phyloP scores from a whole-genome alignment of 2,329 filamentous ascomycete genomes.

The Fusarium tjaetaba region DNA sequence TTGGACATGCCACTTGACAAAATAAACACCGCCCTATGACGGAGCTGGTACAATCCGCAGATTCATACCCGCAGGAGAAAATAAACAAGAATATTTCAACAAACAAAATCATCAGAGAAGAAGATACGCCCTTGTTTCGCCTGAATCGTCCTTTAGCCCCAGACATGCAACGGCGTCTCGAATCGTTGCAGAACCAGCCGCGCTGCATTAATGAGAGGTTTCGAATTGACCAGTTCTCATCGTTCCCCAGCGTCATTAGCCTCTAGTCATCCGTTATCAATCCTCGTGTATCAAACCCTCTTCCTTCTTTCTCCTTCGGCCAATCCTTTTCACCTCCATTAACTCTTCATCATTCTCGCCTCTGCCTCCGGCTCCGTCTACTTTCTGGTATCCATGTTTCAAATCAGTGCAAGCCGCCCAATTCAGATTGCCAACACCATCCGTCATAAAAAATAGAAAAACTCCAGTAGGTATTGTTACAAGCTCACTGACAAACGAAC shows the following conservation, averaged over 20 bases:
- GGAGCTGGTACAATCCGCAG: conserved; percentile 7
- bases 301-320: conserved; percentile 1
- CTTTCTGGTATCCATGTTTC: conserved; percentile 33
- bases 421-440: conserved; percentile 41
- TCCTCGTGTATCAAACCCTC: conserved; percentile 25
- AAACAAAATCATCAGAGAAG: conserved; percentile 16
- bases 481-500: conserved; percentile 41
- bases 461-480: conserved; percentile 41
- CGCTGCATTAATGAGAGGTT: conserved; percentile 13
- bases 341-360: conserved; percentile 9
- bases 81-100: background rate
- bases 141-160: conserved; percentile 6
- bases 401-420: conserved; percentile 38
- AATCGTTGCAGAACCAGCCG: conserved; percentile 22
- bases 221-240: conserved; percentile 13
- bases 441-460: conserved; percentile 36
- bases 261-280: conserved; percentile 30
- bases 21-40: conserved; percentile 25
- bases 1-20: conserved; percentile 28
- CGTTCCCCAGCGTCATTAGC: conserved; percentile 19
- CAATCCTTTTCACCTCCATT: conserved; percentile 17
- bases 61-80: conserved; percentile 10
- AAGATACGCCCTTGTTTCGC: conserved; percentile 30
- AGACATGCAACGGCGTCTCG: conserved; percentile 26
- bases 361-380: conserved; percentile 25